Evolutionary conservation across 2,329 filamentous ascomycete genomes (phyloP), one percentile per base, ranked within the genome.

Genomic region (Aspergillus amoenus): DNA sequence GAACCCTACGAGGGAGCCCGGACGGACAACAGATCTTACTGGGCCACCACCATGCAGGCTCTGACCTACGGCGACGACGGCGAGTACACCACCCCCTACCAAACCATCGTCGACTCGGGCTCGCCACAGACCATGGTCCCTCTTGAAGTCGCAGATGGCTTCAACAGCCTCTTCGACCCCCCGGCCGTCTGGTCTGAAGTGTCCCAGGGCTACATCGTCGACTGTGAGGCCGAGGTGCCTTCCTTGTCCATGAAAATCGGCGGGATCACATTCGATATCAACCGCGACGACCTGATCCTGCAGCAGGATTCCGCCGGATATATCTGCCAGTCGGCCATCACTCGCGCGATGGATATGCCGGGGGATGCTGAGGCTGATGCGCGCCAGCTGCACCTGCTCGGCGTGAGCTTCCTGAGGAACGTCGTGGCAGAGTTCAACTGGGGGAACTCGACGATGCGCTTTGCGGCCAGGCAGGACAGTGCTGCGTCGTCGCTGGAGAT

Each of bases 351-450:
- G 17, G 37, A 46, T 39, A 63, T 59, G 47, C 59, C 57, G 22
- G 52, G 55, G 8, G 48, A 55, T 41, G 47, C 58, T 30, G 27
- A 30, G 22, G 21, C 18, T 3, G 37, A 53, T 32, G 52, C 57
- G 30, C 39, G 64, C 27, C 55, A 57, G 49, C 30, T 56, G 37
- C 66, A 60, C 49, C 66, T 69, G 13, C 59, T 63, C 1, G 79
- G 79, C 0, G 77, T 77, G 58, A 70, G 72, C 7, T 82, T 79
- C 64, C 69, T 80, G 69, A 79, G 78, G 66, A 79, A 78, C 56
- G 79, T 82, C 0, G 67, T 82, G 8, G 69, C 76, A 4, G 78
- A 82, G 1, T 82, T 80, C 63, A 80, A 82, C 67, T 71, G 82
- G 53, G 78, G 77, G 7, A 75, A 73, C 27, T 70, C 65, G n/a